These are phyloP conservation scores for Calycina herbarum DNA, from an alignment of 2,329 filamentous ascomycete genomes.

Conservation along the genomic window DNA sequence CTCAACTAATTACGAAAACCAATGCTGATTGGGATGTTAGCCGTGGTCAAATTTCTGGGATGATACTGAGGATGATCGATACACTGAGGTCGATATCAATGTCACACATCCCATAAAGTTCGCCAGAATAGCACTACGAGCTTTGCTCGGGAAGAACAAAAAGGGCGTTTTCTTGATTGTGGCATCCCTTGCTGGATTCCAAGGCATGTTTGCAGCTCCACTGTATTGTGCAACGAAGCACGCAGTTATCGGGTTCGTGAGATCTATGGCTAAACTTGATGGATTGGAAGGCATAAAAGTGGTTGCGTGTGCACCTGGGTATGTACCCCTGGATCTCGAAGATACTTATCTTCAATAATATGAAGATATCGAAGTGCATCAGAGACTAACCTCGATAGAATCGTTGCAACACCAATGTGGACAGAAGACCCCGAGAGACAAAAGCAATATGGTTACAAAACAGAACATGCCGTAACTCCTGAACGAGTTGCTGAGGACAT, in stretches of 20 bases:
- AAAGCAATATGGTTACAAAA: slow-evolving; percentile 13
- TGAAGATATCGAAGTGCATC: not conserved
- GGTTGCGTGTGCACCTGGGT: slow-evolving; percentile 38
- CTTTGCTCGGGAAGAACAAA: slow-evolving; percentile 36
- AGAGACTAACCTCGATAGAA: slow-evolving; percentile 7
- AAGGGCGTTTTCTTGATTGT: slow-evolving; percentile 40
- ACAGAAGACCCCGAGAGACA: slow-evolving; percentile 19
- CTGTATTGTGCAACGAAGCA: slow-evolving; percentile 43
- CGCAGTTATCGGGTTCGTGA: slow-evolving; percentile 41
- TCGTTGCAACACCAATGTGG: slow-evolving; percentile 25
- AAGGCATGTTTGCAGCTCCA: slow-evolving; percentile 34
- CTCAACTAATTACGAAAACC: not conserved
- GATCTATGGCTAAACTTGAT: slow-evolving; percentile 39
- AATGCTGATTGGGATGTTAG: slow-evolving; percentile 12
- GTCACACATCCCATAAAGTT: slow-evolving; percentile 42
- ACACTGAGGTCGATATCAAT: slow-evolving; percentile 39
- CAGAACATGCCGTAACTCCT: slow-evolving; percentile 10
- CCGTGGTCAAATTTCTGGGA: slow-evolving; percentile 40
- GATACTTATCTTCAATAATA: not conserved
- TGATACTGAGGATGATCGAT: slow-evolving; percentile 39
- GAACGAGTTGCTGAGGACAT: slow-evolving; percentile 19
- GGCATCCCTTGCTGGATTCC: slow-evolving; percentile 38
- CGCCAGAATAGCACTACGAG: slow-evolving; percentile 41
- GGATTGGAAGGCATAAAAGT: slow-evolving; percentile 39
- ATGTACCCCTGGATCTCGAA: slow-evolving; percentile 6